Evolutionary conservation across 2,329 filamentous ascomycete genomes (phyloP).

Genomic region (Botrytis pseudocinerea): DNA sequence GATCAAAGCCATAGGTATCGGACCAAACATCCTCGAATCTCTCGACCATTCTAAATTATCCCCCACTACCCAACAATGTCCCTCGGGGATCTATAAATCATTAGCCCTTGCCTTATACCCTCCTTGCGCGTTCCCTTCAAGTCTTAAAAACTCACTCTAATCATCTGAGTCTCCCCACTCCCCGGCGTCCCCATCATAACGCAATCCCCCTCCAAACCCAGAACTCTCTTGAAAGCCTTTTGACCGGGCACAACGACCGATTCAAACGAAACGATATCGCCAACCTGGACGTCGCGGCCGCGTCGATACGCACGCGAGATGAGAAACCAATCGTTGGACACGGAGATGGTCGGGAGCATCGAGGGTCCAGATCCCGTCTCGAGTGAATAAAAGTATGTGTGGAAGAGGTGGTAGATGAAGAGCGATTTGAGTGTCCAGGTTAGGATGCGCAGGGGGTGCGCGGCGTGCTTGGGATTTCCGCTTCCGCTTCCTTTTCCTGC

Average conservation of each 20-base stretch:
- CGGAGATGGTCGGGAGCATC: slow-evolving; percentile 83
- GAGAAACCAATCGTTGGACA: slow-evolving; percentile 66
- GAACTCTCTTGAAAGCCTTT: slow-evolving; percentile 68
- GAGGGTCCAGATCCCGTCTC: slow-evolving; percentile 69
- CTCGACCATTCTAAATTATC: slow-evolving; percentile 83
- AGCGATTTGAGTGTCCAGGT: slow-evolving; percentile 50
- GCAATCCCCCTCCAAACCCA: slow-evolving; percentile 58
- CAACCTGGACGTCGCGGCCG: slow-evolving; percentile 69
- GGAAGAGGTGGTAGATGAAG: slow-evolving; percentile 52
- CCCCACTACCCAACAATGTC: slow-evolving; percentile 88
- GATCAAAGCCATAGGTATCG: slow-evolving; percentile 80
- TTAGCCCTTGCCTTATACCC: not conserved
- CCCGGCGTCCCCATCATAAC: slow-evolving; percentile 65
- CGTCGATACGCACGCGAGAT: slow-evolving; percentile 67
- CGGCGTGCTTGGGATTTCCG: slow-evolving; percentile 25
- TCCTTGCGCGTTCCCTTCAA: slow-evolving; percentile 5
- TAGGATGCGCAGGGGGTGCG: slow-evolving; percentile 45
- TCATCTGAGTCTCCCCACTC: slow-evolving; percentile 48
- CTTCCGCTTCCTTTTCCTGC: not conserved
- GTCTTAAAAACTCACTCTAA: slow-evolving; percentile 51
- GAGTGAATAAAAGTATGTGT: slow-evolving; percentile 62
- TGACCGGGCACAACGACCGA: slow-evolving; percentile 66
- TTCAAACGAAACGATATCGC: slow-evolving; percentile 78
- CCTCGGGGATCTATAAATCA: slow-evolving; percentile 70
- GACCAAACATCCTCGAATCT: slow-evolving; percentile 85